These are phyloP conservation scores for Fragaria nilgerrensis DNA, from an alignment of 306 rosid genomes.

Conservation along the genomic window DNA sequence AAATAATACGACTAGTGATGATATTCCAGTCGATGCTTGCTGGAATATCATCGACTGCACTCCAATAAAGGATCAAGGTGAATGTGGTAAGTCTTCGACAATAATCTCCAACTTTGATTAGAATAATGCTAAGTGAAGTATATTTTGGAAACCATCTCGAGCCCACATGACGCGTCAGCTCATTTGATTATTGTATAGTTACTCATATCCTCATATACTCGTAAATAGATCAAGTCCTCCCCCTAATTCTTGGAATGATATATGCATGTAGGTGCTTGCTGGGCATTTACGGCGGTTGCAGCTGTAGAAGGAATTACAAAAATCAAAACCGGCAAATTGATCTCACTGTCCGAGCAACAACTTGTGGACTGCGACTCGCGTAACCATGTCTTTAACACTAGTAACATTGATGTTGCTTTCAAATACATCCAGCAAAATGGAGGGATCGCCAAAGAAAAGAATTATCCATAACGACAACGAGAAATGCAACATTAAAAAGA, in stretches of 20 bases:
- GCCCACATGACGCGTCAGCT: too few species aligned
- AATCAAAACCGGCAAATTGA: slow-evolving; percentile 20
- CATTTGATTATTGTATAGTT: too few species aligned
- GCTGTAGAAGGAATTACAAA: slow-evolving; percentile 1
- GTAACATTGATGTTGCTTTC: neutral
- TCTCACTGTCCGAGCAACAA: slow-evolving; percentile 37
- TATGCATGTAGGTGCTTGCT: neutral
- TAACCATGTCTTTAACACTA: neutral
- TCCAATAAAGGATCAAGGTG: slow-evolving; percentile 26
- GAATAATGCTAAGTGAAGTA: too few species aligned
- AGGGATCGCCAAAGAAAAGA: slow-evolving; percentile 20
- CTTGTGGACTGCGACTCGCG: slow-evolving; percentile 25
- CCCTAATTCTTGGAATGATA: neutral
- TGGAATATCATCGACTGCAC: neutral
- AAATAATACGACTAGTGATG: neutral
- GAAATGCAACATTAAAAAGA: neutral
- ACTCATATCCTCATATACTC: too few species aligned
- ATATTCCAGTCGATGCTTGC: too few species aligned
- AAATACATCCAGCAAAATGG: slow-evolving; percentile 2
- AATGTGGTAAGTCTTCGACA: slow-evolving; percentile 30
- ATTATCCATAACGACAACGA: neutral
- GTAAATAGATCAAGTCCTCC: too few species aligned
- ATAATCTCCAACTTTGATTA: slow-evolving; percentile 36
- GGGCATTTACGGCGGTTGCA: neutral
- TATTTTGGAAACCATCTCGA: too few species aligned